Percentiles rank a stretch among this genome's conserved stretches.
Conservation (phyloP, 1,139 yeast species). For the Candida glucosophila region DNA sequence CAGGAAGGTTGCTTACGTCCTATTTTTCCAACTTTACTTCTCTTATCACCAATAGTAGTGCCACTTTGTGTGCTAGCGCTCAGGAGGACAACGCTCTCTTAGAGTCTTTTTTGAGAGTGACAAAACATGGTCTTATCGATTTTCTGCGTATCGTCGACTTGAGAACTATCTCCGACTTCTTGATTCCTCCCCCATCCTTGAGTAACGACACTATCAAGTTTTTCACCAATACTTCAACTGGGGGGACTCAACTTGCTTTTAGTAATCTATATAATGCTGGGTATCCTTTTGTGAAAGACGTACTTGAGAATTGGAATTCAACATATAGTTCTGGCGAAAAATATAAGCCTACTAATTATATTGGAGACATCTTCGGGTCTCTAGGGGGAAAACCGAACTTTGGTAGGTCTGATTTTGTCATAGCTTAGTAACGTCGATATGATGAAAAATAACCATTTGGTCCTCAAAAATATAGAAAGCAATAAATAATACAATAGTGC, state of each 20-base stretch:
- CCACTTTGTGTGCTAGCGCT: constrained; percentile 53
- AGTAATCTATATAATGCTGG: constrained; percentile 50
- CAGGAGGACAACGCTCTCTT: constrained; percentile 65
- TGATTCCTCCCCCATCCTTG: constrained; percentile 45
- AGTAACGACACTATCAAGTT: constrained; percentile 37
- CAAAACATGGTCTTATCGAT: constrained; percentile 47
- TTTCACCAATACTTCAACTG: constrained; percentile 43
- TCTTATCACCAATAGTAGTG: constrained; percentile 52
- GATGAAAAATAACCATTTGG: too few relatives aligned
- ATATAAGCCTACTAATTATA: constrained; percentile 41
- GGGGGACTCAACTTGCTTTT: constrained; percentile 44
- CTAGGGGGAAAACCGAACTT: constrained; percentile 32
- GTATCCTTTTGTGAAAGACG: constrained; percentile 45
- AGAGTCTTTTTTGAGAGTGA: constrained; percentile 51
- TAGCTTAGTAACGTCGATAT: constrained; percentile 10
- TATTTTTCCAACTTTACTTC: constrained; percentile 40
- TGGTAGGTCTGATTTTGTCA: constrained; percentile 14
- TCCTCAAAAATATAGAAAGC: too few relatives aligned
- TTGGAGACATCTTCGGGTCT: constrained; percentile 53
- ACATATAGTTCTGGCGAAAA: constrained; percentile 29
- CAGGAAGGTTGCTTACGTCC: constrained; percentile 44
- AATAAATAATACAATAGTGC: too few relatives aligned
- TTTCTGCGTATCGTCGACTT: constrained; percentile 49
- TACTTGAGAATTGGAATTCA: constrained; percentile 43
- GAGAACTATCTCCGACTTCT: constrained; percentile 59